These are phyloP conservation scores for Dendrobium catenatum DNA, from an alignment of 106 monocot genomes.

Conservation along the genomic window DNA sequence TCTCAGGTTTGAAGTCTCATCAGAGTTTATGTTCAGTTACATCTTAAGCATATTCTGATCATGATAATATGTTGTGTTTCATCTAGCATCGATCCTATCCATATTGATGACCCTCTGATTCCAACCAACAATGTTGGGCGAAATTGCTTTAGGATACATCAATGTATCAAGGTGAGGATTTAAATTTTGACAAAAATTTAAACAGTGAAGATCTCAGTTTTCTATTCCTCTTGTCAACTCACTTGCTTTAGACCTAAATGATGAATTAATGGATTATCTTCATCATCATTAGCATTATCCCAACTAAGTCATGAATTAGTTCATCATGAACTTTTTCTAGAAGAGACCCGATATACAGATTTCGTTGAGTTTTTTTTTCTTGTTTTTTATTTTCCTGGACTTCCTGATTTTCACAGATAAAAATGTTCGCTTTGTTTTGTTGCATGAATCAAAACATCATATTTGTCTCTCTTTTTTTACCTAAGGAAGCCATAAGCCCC, in stretches of 20 bases:
- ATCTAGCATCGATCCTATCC: constrained; percentile 91
- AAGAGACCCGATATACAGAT: not conserved
- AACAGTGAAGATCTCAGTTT: not conserved
- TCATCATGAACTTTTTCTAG: not conserved
- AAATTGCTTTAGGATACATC: constrained; percentile 97
- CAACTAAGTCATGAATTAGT: not conserved
- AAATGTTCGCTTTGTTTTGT: not conserved
- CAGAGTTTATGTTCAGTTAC: not conserved
- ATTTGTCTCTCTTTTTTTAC: too few relatives aligned
- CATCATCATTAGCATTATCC: not conserved
- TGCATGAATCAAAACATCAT: not conserved
- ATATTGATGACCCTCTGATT: constrained; percentile 94
- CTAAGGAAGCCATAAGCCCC: too few relatives aligned
- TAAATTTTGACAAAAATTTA: not conserved
- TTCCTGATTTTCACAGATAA: not conserved
- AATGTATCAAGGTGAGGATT: constrained; percentile 84
- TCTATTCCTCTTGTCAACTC: not conserved
- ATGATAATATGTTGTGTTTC: constrained; percentile 9
- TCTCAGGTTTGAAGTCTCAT: constrained; percentile 44
- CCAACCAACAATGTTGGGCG: constrained; percentile 88
- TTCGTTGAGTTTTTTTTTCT: not conserved
- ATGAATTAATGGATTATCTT: not conserved
- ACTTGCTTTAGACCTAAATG: not conserved
- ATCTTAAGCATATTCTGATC: constrained; percentile 9
- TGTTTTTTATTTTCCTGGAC: not conserved